These are phyloP conservation scores for Exophiala sp. DNA, from an alignment of 2,329 filamentous ascomycete genomes.

Conservation along the genomic window DNA sequence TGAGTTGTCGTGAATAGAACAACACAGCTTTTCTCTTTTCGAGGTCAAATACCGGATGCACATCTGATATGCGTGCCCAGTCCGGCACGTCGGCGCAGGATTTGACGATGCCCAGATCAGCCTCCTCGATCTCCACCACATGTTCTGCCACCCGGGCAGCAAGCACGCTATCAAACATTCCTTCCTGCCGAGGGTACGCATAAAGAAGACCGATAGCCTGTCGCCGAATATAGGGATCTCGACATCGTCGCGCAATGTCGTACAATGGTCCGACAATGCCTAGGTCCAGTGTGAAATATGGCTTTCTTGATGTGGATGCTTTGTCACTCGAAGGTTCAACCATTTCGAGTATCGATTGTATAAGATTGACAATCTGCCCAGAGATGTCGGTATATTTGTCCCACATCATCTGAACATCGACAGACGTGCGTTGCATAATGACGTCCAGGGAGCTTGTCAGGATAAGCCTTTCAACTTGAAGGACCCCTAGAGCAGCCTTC, in stretches of 20 bases:
- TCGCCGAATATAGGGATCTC: slow-evolving; percentile 28
- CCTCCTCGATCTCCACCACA: slow-evolving; percentile 28
- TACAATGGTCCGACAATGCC: slow-evolving; percentile 26
- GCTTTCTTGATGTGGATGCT: neutral
- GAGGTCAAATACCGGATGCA: neutral
- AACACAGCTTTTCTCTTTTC: neutral
- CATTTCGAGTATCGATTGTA: slow-evolving; percentile 20
- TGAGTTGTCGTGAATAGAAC: neutral
- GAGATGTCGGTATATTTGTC: slow-evolving; percentile 24
- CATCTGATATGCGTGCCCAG: slow-evolving; percentile 2
- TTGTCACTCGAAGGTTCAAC: slow-evolving; percentile 3
- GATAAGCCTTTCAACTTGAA: no score
- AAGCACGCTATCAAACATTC: slow-evolving; percentile 26
- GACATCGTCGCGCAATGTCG: slow-evolving; percentile 26
- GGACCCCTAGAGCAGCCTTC: no score
- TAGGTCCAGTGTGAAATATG: slow-evolving; percentile 27
- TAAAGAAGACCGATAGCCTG: slow-evolving; percentile 24
- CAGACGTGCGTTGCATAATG: neutral
- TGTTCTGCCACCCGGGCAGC: slow-evolving; percentile 26
- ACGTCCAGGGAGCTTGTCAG: no score
- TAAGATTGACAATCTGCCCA: slow-evolving; percentile 23
- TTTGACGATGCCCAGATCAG: neutral
- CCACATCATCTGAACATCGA: slow-evolving; percentile 15
- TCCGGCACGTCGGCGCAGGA: slow-evolving; percentile 1
- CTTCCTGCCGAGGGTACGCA: slow-evolving; percentile 26